A percentile compares a stretch with the other conserved stretches of the same genome.
phyloP scores from a whole-genome alignment of 495 filamentous ascomycete species.

The Penicillium ucsense region DNA sequence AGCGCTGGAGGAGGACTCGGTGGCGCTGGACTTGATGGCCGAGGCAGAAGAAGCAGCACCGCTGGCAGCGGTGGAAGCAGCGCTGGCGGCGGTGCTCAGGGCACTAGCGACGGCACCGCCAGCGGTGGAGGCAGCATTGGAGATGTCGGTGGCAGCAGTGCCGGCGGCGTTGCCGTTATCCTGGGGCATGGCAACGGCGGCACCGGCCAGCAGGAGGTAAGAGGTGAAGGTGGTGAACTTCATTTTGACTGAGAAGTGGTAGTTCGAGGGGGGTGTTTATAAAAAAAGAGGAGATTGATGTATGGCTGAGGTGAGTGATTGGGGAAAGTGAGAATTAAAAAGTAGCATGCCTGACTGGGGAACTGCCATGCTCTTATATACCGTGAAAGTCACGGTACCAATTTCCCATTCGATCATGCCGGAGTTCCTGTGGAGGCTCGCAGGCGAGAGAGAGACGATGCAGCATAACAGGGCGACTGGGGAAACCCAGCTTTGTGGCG shows the following conservation, averaged over 20 bases:
- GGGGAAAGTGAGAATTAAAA: neutral
- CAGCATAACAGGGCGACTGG: too few species aligned
- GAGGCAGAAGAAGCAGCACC: constrained; percentile 3
- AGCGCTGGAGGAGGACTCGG: constrained; percentile 8
- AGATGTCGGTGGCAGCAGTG: constrained; percentile 6
- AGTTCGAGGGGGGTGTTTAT: neutral
- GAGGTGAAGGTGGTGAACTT: constrained; percentile 22
- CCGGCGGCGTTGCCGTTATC: constrained; percentile 2
- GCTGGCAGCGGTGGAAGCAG: constrained; percentile 9
- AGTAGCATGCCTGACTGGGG: neutral
- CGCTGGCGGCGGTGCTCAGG: constrained; percentile 2
- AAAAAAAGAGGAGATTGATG: neutral
- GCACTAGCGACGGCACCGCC: constrained; percentile 4
- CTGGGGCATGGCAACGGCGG: constrained; percentile 11
- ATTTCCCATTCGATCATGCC: constrained; percentile 1
- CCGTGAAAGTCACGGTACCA: neutral
- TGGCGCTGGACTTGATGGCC: constrained; percentile 10
- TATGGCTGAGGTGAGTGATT: neutral
- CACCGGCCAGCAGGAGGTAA: constrained; percentile 15
- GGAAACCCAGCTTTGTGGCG: constrained; percentile 1
- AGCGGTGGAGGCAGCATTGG: constrained; percentile 1
- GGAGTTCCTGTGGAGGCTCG: too few species aligned
- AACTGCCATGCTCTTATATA: neutral
- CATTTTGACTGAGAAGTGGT: constrained; percentile 9
- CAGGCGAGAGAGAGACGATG: too few species aligned